Evolutionary conservation across 495 filamentous ascomycete species (phyloP).

Genomic region (Hyaloscypha variabilis): DNA sequence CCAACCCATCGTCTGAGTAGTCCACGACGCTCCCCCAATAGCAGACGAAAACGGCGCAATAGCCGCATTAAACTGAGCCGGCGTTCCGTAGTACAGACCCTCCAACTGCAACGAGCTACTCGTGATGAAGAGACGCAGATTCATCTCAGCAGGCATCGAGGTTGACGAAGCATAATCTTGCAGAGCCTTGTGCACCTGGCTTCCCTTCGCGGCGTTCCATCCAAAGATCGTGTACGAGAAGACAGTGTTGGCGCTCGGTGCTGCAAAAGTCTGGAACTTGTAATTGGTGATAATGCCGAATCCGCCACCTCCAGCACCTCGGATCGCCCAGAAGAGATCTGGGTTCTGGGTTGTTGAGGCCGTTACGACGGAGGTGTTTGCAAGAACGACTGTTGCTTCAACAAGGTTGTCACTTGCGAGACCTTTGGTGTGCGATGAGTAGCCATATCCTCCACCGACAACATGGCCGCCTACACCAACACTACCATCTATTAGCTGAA

Average conservation of each 20-base stretch:
- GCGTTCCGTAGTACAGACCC: slow-evolving; percentile 14
- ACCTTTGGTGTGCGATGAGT: slow-evolving; percentile 63
- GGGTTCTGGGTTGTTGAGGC: slow-evolving; percentile 12
- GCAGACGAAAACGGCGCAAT: no score
- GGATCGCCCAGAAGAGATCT: slow-evolving; percentile 47
- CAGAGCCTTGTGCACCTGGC: slow-evolving; percentile 48
- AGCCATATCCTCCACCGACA: slow-evolving; percentile 70
- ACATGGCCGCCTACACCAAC: slow-evolving; percentile 73
- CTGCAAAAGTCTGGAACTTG: slow-evolving; percentile 60
- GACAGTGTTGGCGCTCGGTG: no score
- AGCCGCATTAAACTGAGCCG: slow-evolving; percentile 7
- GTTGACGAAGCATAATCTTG: slow-evolving; percentile 49
- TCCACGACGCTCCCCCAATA: no score
- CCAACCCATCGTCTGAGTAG: no score
- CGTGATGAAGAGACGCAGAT: slow-evolving; percentile 50
- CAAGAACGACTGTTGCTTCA: slow-evolving; percentile 60
- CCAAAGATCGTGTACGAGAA: no score
- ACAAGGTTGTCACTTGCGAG: slow-evolving; percentile 64
- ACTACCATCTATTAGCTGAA: slow-evolving; percentile 4
- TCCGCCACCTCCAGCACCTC: slow-evolving; percentile 59
- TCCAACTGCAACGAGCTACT: slow-evolving; percentile 33
- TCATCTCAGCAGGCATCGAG: no score
- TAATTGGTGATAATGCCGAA: slow-evolving; percentile 68
- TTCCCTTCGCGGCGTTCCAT: slow-evolving; percentile 39
- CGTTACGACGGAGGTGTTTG: slow-evolving; percentile 21